A percentile compares a stretch with the other conserved stretches of the same genome.
These are phyloP conservation scores for Cephalotrichum gorgonifer DNA, from an alignment of 2,329 filamentous ascomycete genomes.

Conservation along the genomic window DNA sequence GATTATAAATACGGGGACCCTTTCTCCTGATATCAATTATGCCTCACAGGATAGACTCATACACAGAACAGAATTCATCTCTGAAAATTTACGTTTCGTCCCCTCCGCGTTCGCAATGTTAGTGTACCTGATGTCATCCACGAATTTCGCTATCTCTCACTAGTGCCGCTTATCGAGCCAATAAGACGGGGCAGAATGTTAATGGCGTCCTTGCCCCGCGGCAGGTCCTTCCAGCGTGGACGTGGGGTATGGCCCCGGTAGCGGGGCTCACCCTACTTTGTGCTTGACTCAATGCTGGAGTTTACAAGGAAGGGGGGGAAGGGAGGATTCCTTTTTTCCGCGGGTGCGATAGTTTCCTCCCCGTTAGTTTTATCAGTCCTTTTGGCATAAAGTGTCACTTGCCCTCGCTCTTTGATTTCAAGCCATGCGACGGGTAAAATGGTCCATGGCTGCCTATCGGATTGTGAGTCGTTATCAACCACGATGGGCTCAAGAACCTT, in stretches of 20 bases:
- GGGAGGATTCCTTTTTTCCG: no score
- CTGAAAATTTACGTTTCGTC: background rate
- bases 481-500: no score
- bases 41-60: no score
- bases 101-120: slow-evolving; percentile 4
- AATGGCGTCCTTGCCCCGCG: background rate
- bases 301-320: background rate
- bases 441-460: background rate
- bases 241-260: background rate
- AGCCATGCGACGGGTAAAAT: background rate
- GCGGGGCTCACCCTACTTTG: background rate
- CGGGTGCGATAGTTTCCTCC: background rate
- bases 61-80: background rate
- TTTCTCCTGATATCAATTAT: background rate
- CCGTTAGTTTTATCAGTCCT: no score
- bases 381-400: background rate
- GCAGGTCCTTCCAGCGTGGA: background rate
- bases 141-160: background rate
- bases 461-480: background rate
- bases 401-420: background rate
- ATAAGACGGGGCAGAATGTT: background rate
- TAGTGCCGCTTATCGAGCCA: background rate
- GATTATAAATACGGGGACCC: background rate
- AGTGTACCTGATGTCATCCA: slow-evolving; percentile 3
- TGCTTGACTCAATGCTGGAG: no score